phyloP scores from a whole-genome alignment of 2,329 filamentous ascomycete genomes.

The Diaporthe humulicola region DNA sequence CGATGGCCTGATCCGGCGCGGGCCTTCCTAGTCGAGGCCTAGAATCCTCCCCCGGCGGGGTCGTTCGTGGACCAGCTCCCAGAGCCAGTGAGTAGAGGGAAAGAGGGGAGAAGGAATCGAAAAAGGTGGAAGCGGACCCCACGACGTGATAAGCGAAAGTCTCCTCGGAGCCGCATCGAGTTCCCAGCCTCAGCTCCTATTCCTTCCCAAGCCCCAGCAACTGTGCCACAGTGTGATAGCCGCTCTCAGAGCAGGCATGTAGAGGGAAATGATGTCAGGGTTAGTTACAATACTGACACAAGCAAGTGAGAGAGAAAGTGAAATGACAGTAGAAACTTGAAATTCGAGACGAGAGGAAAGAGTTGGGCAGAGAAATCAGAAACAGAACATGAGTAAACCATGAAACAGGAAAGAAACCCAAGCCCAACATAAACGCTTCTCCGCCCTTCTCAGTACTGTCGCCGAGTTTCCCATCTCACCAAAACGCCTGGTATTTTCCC shows the following conservation, averaged over 20 bases:
- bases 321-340: slow-evolving; percentile 23
- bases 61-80: slow-evolving; percentile 26
- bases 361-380: slow-evolving; percentile 4
- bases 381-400: not conserved
- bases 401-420: slow-evolving; percentile 9
- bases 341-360: slow-evolving; percentile 31
- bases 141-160: slow-evolving; percentile 3
- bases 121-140: slow-evolving; percentile 1
- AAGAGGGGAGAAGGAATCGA: not conserved
- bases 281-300: slow-evolving; percentile 32
- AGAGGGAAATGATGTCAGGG: slow-evolving; percentile 6
- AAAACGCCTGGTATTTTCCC: slow-evolving; percentile 52
- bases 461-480: slow-evolving; percentile 35
- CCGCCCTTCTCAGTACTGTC: slow-evolving; percentile 23
- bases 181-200: slow-evolving; percentile 20
- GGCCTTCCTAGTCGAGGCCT: not conserved
- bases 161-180: slow-evolving; percentile 14
- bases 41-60: slow-evolving; percentile 5
- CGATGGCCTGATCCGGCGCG: slow-evolving; percentile 2
- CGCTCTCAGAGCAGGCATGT: slow-evolving; percentile 32
- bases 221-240: slow-evolving; percentile 21
- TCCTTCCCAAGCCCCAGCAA: slow-evolving; percentile 19
- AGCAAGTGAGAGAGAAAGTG: slow-evolving; percentile 7
- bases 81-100: slow-evolving; percentile 16
- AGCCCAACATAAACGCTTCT: slow-evolving; percentile 16